phyloP scores from a whole-genome alignment of 371 early-diverging fungal genomes.

The Mortierella sp. region DNA sequence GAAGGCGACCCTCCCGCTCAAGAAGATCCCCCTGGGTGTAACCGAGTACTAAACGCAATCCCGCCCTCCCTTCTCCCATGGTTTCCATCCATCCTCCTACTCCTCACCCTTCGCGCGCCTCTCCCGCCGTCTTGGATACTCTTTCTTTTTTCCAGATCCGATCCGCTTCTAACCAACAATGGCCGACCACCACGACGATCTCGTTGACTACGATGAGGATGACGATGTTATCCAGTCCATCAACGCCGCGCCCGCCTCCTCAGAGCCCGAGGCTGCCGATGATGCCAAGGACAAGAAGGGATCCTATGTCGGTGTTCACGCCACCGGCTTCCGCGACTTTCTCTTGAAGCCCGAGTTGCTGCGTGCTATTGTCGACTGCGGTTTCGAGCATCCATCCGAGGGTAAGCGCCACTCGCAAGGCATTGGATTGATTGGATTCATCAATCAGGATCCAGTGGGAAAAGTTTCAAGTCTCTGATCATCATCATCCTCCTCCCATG shows the following conservation, averaged over 20 bases:
- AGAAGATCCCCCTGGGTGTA: neutral
- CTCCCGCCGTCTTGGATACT: constrained; percentile 5
- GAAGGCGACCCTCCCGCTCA: neutral
- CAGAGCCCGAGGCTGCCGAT: constrained; percentile 54
- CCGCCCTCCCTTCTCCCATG: constrained; percentile 18
- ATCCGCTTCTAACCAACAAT: constrained; percentile 22
- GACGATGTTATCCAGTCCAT: constrained; percentile 62
- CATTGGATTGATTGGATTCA: too few relatives aligned
- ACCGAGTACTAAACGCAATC: constrained; percentile 39
- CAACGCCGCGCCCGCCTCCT: constrained; percentile 53
- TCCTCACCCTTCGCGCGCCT: constrained; percentile 8
- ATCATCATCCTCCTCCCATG: neutral
- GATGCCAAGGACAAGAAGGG: constrained; percentile 93
- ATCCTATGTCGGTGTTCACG: constrained; percentile 96
- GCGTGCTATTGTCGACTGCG: constrained; percentile 96
- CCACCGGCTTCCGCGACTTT: constrained; percentile 99
- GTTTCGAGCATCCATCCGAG: constrained; percentile 99
- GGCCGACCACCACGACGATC: constrained; percentile 85
- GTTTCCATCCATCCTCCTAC: neutral
- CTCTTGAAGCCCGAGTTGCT: constrained; percentile 95
- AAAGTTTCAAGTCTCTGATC: constrained; percentile 6
- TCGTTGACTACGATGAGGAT: constrained; percentile 96
- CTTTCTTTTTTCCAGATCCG: neutral
- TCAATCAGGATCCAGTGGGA: too few relatives aligned
- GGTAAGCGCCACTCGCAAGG: constrained; percentile 62